Conservation (phyloP, 2,329 filamentous ascomycete species). For the Parastagonospora nodorum region DNA sequence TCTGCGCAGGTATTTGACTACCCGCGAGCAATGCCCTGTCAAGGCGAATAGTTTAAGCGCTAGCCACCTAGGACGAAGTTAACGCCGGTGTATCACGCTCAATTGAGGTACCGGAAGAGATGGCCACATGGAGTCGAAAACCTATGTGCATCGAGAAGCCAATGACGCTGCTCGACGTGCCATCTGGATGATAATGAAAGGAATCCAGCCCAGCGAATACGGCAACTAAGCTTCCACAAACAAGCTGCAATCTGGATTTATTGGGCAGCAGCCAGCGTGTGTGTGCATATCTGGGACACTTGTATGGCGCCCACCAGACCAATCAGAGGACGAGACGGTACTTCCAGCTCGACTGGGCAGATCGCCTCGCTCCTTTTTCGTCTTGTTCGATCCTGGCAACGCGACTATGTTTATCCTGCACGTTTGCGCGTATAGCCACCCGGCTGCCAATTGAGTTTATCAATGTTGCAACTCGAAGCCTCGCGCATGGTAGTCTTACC, state of each 20-base stretch:
- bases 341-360: conserved; percentile 24
- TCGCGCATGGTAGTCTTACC: conserved; percentile 22
- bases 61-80: conserved; percentile 30
- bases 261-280: conserved; percentile 38
- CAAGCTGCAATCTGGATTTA: conserved; percentile 27
- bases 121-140: conserved; percentile 21
- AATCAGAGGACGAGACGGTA: conserved; percentile 35
- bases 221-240: conserved; percentile 18
- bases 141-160: conserved; percentile 21
- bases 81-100: conserved; percentile 38
- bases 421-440: conserved; percentile 19
- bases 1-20: conserved; percentile 30
- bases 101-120: conserved; percentile 22
- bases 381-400: conserved; percentile 21
- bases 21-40: conserved; percentile 14
- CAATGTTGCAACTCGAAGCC: conserved; percentile 15
- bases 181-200: conserved; percentile 21
- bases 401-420: conserved; percentile 25
- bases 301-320: conserved; percentile 33
- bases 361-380: conserved; percentile 22
- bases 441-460: conserved; percentile 21
- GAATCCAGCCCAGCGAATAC: conserved; percentile 23
- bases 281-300: conserved; percentile 41
- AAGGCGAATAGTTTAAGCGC: conserved; percentile 41
- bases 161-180: conserved; percentile 33